Evolutionary conservation across 352 stramenopile species (phyloP), one percentile per base, ranked within the genome.

Genomic region (Phytophthora syringae): DNA sequence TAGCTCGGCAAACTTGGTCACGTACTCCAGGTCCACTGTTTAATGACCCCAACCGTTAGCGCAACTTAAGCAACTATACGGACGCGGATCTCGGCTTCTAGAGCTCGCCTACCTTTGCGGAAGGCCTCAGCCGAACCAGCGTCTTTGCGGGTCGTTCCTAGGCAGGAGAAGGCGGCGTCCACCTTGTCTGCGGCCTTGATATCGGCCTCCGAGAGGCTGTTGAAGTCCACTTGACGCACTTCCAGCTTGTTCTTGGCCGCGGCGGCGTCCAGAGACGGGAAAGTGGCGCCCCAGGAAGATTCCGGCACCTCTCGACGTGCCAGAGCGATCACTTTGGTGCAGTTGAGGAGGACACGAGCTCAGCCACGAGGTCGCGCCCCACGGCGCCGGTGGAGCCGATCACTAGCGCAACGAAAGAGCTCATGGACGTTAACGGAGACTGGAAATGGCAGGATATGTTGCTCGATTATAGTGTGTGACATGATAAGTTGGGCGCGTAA

Each of bases 11-110:
- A 88, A 83, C n/a, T 74, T 80, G 7, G 58, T 79, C 39, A 80
- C 76, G 54, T 92, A 94, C 47, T 86, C 77, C 44, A 94, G 56
- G 68, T 92, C 86, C 27, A 94, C 83, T 93, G 60, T 45, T 56
- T 47, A 15, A 43, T 0, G 18, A 71, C 16, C 53, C 21, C 43
- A 40, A 11, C 20, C 21, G 28, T 59, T 43, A 63, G 48, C 20
- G 42, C 54, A 71, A 45, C 21, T 39, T 40, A 56, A 52, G 12
- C n/a, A 25, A 20, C n/a, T n/a, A n/a, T n/a, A n/a, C n/a, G n/a
- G n/a, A n/a, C n/a, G n/a, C 42, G 49, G 40, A 42, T 25, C 13
- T 48, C 18, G 2, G 7, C n/a, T 43, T 52, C 18, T 52, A 57
- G 43, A 52, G 15, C 5, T 53, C n/a, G 22, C 42, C 43, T 74